A percentile compares a stretch with the other conserved stretches of the same genome.
phyloP scores from a whole-genome alignment of 108 stramenopile species.

The Bacterosira constricta region DNA sequence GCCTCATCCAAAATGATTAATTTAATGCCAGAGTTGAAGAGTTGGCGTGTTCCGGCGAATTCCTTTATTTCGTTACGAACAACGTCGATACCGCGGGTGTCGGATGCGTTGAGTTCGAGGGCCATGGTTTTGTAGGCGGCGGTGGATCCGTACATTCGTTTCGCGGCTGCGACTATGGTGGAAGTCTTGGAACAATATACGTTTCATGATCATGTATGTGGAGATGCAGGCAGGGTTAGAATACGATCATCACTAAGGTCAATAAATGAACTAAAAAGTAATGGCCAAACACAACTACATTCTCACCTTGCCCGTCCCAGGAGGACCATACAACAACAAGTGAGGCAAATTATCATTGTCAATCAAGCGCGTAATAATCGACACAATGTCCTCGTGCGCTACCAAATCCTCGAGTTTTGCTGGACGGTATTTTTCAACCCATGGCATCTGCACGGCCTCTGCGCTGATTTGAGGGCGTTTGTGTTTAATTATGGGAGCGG shows the following conservation, averaged over 20 bases:
- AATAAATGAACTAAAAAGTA: too few relatives aligned
- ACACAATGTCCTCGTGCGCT: slow-evolving; percentile 92
- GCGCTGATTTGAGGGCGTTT: slow-evolving; percentile 12
- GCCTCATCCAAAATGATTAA: slow-evolving; percentile 94
- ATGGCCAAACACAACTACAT: too few relatives aligned
- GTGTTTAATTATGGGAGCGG: slow-evolving; percentile 1
- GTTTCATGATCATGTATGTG: too few relatives aligned
- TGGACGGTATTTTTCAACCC: slow-evolving; percentile 98
- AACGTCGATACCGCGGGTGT: slow-evolving; percentile 89
- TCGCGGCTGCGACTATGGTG: slow-evolving; percentile 94
- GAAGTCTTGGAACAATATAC: slow-evolving; percentile 89
- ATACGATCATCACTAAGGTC: too few relatives aligned
- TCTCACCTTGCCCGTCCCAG: slow-evolving; percentile 89
- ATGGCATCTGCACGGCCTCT: slow-evolving; percentile 70
- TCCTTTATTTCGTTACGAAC: slow-evolving; percentile 96
- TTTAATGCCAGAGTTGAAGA: slow-evolving; percentile 87
- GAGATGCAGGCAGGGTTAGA: too few relatives aligned
- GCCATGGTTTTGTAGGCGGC: slow-evolving; percentile 84
- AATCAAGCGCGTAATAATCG: slow-evolving; percentile 79
- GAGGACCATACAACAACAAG: slow-evolving; percentile 95
- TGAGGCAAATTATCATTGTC: slow-evolving; percentile 96
- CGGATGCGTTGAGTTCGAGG: slow-evolving; percentile 88
- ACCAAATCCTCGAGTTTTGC: slow-evolving; percentile 87
- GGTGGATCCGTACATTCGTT: slow-evolving; percentile 88
- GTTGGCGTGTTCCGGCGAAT: slow-evolving; percentile 92